Evolutionary conservation across 495 filamentous ascomycete genomes (phyloP), one percentile per base, ranked within the genome.

Genomic region (Trichoderma virens): DNA sequence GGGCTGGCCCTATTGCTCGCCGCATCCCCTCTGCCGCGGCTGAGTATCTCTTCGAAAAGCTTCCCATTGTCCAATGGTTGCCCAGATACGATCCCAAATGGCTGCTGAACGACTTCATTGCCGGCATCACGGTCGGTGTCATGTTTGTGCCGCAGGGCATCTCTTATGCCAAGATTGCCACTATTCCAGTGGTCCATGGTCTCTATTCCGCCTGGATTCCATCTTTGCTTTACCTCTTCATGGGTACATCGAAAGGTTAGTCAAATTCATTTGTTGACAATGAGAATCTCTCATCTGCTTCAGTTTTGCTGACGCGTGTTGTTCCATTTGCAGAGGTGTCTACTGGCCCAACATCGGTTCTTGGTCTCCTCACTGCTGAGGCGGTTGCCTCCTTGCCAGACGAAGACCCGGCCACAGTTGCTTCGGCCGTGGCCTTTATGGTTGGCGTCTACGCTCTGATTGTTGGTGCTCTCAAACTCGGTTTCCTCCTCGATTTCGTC

Each of bases 221-320:
- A 1, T 73, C 77, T 18, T 70, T 74, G 14, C 69, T 83, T 14
- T 81, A 80, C 64, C 74, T 79, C 4, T 74, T 85, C 47, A 83
- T 85, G 78, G 82, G 81, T 3, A 82, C 81, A 3, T 81, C 81
- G 14, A 83, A 85, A 65, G 81, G 82, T 80, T 65, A 64, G 72
- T 60, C 11, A 54, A 28, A 27, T 1, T 7, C 32, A n/a, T n/a
- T n/a, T n/a, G n/a, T n/a, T n/a, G n/a, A n/a, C n/a, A n/a, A n/a
- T n/a, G n/a, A n/a, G n/a, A n/a, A n/a, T n/a, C n/a, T n/a, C n/a
- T n/a, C n/a, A n/a, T n/a, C n/a, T n/a, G n/a, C n/a, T n/a, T n/a
- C n/a, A n/a, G n/a, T n/a, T 45, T 45, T n/a, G 16, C 41, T 45
- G 41, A 45, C 16, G 9, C 16, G 9, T 66, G 66, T 65, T 56